phyloP scores from a whole-genome alignment of 306 rosid genomes.

The Senna siamea region DNA sequence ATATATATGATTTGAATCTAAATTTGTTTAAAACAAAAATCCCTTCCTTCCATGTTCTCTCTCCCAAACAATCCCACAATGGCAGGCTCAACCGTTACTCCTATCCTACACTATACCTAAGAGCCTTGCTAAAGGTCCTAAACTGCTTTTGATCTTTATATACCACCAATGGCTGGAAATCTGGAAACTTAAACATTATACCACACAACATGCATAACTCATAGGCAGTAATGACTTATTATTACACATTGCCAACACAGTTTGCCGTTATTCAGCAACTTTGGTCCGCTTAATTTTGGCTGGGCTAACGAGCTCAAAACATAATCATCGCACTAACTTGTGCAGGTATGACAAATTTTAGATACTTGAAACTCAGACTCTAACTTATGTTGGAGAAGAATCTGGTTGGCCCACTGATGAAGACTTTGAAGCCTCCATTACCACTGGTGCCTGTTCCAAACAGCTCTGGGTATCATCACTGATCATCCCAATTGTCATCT shows the following conservation, averaged over 20 bases:
- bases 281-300: conserved; percentile 34
- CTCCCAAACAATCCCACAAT: no score
- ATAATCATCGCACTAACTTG: conserved; percentile 25
- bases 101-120: no score
- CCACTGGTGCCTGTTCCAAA: conserved; percentile 78
- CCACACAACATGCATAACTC: conserved; percentile 12
- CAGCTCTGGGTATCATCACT: conserved; percentile 88
- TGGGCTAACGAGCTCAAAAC: conserved; percentile 34
- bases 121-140: no score
- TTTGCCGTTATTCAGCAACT: conserved; percentile 41
- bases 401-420: conserved; percentile 93
- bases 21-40: no score
- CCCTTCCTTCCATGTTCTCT: no score
- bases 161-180: neutral
- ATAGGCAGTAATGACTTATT: conserved; percentile 30
- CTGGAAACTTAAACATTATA: conserved; percentile 6
- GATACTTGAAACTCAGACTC: conserved; percentile 49
- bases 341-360: conserved; percentile 31
- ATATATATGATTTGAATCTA: no score
- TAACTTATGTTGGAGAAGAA: conserved; percentile 72
- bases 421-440: conserved; percentile 79
- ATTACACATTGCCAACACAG: conserved; percentile 32
- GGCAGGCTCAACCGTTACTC: no score
- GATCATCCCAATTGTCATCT: conserved; percentile 79
- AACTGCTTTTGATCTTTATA: no score